A percentile compares a stretch with the other conserved stretches of the same genome.
Evolutionary conservation across 73 alveolate genomes (phyloP).

Genomic region (Uronychia setigera): DNA sequence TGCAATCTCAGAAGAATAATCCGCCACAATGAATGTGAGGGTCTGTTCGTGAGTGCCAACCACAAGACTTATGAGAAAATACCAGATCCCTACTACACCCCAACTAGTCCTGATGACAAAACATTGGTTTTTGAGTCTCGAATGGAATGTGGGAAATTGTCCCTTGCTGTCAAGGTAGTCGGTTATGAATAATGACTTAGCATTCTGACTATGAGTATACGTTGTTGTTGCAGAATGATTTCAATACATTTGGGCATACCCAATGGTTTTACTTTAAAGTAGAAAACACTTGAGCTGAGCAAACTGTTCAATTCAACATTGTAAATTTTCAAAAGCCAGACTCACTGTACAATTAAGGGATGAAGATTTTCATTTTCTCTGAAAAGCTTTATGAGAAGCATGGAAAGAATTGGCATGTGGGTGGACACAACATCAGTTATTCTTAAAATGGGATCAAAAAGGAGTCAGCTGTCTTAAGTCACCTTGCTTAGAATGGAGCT

Average conservation of each 20-base stretch:
- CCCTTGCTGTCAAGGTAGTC: constrained; percentile 4
- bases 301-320: constrained; percentile 14
- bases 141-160: constrained; percentile 67
- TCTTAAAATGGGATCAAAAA: constrained; percentile 2
- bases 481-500: constrained; percentile 54
- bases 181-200: neutral
- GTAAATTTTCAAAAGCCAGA: constrained; percentile 2
- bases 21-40: neutral
- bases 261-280: constrained; percentile 81
- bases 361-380: constrained; percentile 43
- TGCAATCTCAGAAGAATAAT: neutral
- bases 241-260: constrained; percentile 74
- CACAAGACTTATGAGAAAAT: neutral
- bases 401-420: constrained; percentile 15
- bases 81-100: constrained; percentile 31
- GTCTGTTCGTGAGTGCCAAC: neutral
- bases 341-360: constrained; percentile 18
- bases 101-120: constrained; percentile 42
- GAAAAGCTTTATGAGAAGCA: neutral
- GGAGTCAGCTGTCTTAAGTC: constrained; percentile 19
- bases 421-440: constrained; percentile 16
- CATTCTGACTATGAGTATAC: constrained; percentile 63
- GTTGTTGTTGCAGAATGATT: constrained; percentile 69
- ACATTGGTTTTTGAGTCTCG: constrained; percentile 76
- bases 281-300: constrained; percentile 21